Evolutionary conservation across 1,284 basidiomycete genomes (phyloP).

Genomic region (Malassezia yamatoensis): DNA sequence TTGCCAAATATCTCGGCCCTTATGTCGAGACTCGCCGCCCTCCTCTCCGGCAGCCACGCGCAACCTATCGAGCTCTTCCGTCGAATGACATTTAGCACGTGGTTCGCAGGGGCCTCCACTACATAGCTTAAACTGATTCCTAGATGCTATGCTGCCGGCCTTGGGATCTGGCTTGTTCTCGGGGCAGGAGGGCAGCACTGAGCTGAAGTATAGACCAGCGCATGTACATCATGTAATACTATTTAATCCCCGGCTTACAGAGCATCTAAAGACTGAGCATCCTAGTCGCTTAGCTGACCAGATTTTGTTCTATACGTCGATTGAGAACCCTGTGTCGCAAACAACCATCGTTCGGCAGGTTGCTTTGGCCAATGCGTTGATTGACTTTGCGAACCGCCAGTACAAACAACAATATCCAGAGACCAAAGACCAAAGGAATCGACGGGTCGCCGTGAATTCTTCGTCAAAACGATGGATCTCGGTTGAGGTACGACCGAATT

Average conservation of each 20-base stretch:
- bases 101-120: conserved; percentile 7
- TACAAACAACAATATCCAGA: too few species aligned
- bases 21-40: conserved; percentile 5
- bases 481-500: conserved; percentile 12
- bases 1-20: background rate
- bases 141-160: background rate
- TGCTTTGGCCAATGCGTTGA: conserved; percentile 13
- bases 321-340: conserved; percentile 11
- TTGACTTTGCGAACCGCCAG: conserved; percentile 6
- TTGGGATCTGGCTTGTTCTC: conserved; percentile 4
- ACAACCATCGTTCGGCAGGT: conserved; percentile 11
- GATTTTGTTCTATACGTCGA: conserved; percentile 10
- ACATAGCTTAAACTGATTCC: background rate
- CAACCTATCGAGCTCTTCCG: conserved; percentile 3
- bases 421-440: background rate
- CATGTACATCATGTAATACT: conserved; percentile 14
- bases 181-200: background rate
- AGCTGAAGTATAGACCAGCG: conserved; percentile 7
- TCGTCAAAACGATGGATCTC: background rate
- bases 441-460: background rate
- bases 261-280: conserved; percentile 10
- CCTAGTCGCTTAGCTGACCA: conserved; percentile 11
- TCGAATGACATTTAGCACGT: background rate
- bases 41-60: conserved; percentile 8
- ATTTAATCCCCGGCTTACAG: conserved; percentile 7